phyloP scores from a whole-genome alignment of 768 basidiomycete species.

The Pleurotus ostreatus region DNA sequence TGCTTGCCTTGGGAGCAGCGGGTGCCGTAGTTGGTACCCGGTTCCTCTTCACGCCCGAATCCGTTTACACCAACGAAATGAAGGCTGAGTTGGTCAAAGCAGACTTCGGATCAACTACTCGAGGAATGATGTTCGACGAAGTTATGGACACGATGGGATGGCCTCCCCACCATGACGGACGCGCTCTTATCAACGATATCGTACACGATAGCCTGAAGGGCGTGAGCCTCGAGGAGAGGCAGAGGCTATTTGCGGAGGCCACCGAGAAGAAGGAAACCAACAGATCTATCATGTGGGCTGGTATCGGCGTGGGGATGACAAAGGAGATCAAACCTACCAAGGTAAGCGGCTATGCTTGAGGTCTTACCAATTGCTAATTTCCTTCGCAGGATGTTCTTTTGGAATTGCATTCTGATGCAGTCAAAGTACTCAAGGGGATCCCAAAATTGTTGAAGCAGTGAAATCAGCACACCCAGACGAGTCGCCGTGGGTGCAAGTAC shows the following conservation, averaged over 20 bases:
- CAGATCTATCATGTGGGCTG: constrained; percentile 37
- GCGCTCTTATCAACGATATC: constrained; percentile 34
- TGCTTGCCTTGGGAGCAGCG: constrained; percentile 39
- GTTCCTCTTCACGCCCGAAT: constrained; percentile 41
- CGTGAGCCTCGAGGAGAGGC: constrained; percentile 21
- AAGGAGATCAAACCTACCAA: constrained; percentile 16
- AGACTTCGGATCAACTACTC: constrained; percentile 26
- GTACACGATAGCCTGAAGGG: constrained; percentile 26
- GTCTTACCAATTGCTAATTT: background rate
- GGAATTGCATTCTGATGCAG: constrained; percentile 2
- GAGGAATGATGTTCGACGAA: constrained; percentile 38
- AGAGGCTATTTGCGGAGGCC: constrained; percentile 23
- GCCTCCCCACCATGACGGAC: constrained; percentile 37
- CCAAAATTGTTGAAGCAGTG: background rate
- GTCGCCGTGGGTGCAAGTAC: background rate
- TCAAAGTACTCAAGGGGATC: background rate
- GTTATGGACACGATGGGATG: constrained; percentile 31
- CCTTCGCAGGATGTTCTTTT: constrained; percentile 1
- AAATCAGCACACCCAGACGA: background rate
- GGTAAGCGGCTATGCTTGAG: background rate
- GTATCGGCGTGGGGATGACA: constrained; percentile 33
- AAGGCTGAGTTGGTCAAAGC: constrained; percentile 35
- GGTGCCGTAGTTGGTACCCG: constrained; percentile 47
- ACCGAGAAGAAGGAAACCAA: constrained; percentile 23
- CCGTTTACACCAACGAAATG: constrained; percentile 30